Evolutionary conservation across 306 rosid species (phyloP), one percentile per base, ranked within the genome.

Genomic region (Sophora flavescens): DNA sequence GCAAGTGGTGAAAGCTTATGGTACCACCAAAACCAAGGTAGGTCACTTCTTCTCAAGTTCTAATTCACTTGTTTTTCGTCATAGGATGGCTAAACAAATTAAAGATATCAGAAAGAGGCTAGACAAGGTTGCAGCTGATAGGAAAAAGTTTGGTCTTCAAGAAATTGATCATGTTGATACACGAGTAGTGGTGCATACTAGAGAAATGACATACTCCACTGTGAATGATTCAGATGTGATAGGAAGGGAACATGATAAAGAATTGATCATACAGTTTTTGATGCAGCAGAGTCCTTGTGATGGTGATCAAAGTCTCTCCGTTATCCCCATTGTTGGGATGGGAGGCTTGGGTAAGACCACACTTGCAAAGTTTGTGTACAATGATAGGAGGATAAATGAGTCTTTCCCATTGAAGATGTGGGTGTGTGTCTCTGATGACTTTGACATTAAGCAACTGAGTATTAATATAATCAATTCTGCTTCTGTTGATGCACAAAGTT

Each of bases 21-120:
- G 65, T 28, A 91, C 89, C 36, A 32, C 15, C 0, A 3, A 9
- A 4, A 5, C 30, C 6, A 76, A 66, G 79, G 69, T 68, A 72
- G 8, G 12, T 3, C 44, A 12, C 9, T 51, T 52, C 62, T 68
- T 63, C 10, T 76, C 70, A 6, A 2, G 15, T 6, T 14, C 65
- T 18, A 63, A 67, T 5, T 9, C 53, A 10, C 17, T 47, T 6
- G 70, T 36, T 13, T 68, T 63, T 47, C 47, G 14, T 8, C 2
- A 3, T 15, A 47, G 16, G 16, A 36, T 17, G 6, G 64, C 51
- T 17, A 52, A 18, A 13, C 18, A 53, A 42, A 63, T 83, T 10
- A 57, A 48, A 4, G 6, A 4, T 0, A n/a, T 75, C 4, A 70
- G 38, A 12, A 1, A 70, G 13, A 57, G 52, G 0, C 14, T 83